Evolutionary conservation across 2,329 filamentous ascomycete genomes (phyloP).

Genomic region (Ophiosphaerella korrae): DNA sequence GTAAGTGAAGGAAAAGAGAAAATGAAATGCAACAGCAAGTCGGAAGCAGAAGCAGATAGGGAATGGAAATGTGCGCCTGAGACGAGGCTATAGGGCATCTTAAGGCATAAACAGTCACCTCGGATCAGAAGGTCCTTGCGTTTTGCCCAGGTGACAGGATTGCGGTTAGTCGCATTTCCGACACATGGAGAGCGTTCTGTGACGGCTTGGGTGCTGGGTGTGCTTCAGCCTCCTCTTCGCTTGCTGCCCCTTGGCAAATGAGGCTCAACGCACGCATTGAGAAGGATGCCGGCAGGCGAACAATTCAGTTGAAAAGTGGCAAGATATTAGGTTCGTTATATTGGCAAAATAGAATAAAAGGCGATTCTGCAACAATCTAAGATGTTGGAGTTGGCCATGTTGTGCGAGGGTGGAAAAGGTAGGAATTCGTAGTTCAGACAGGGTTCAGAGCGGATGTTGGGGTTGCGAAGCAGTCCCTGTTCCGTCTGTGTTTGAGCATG

Average conservation of each 20-base stretch:
- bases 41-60: constrained; percentile 36
- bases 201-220: constrained; percentile 43
- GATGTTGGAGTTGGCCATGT: neutral
- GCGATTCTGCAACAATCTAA: neutral
- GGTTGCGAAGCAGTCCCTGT: constrained; percentile 40
- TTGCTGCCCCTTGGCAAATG: constrained; percentile 26
- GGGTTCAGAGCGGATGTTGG: constrained; percentile 25
- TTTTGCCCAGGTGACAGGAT: constrained; percentile 26
- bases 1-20: constrained; percentile 35
- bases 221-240: constrained; percentile 44
- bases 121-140: constrained; percentile 29
- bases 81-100: constrained; percentile 38
- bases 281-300: neutral
- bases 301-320: neutral
- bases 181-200: constrained; percentile 39
- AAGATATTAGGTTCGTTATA: constrained; percentile 14
- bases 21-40: constrained; percentile 36
- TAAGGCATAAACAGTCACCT: constrained; percentile 44
- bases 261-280: constrained; percentile 14
- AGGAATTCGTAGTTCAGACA: constrained; percentile 14
- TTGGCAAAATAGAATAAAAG: neutral
- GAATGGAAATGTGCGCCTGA: constrained; percentile 40
- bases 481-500: constrained; percentile 43
- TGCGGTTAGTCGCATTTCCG: constrained; percentile 40
- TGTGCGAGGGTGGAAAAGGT: constrained; percentile 2